Evolutionary conservation across 2,329 filamentous ascomycete genomes (phyloP).

Genomic region (Paecilomyces formosus): DNA sequence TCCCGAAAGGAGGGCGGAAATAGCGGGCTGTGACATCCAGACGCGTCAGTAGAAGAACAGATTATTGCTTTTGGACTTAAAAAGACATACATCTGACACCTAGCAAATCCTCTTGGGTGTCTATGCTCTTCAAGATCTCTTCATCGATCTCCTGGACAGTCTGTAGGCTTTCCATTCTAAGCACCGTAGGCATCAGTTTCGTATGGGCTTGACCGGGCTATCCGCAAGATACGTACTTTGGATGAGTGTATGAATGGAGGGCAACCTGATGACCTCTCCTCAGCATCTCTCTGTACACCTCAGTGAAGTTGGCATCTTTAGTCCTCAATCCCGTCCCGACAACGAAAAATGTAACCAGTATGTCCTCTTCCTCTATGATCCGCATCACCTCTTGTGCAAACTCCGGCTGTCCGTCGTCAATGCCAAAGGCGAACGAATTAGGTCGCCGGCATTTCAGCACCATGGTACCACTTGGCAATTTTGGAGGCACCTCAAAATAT

Average conservation of each 20-base stretch:
- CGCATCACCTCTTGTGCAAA: conserved; percentile 54
- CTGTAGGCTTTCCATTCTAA: conserved; percentile 30
- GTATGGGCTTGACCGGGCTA: background rate
- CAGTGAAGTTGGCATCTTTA: conserved; percentile 52
- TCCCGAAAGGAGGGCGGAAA: conserved; percentile 64
- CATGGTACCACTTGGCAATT: conserved; percentile 54
- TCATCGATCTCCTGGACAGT: conserved; percentile 26
- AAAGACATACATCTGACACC: conserved; percentile 24
- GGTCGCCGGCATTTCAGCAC: conserved; percentile 59
- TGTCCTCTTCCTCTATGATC: conserved; percentile 53
- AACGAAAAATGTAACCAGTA: conserved; percentile 65
- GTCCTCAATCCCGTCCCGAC: conserved; percentile 58
- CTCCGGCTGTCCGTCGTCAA: conserved; percentile 59
- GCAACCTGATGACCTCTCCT: conserved; percentile 60
- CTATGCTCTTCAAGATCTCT: conserved; percentile 27
- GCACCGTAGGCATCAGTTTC: background rate
- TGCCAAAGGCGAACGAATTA: conserved; percentile 65
- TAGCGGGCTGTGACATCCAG: conserved; percentile 38
- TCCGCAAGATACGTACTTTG: conserved; percentile 35
- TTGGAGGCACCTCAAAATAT: conserved; percentile 47
- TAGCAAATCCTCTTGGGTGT: conserved; percentile 22
- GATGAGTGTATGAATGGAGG: conserved; percentile 61
- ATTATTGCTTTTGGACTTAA: conserved; percentile 37
- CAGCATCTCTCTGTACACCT: conserved; percentile 58
- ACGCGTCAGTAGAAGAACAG: conserved; percentile 14